Evolutionary conservation across 495 filamentous ascomycete species (phyloP).

Genomic region (Talaromyces adpressus): DNA sequence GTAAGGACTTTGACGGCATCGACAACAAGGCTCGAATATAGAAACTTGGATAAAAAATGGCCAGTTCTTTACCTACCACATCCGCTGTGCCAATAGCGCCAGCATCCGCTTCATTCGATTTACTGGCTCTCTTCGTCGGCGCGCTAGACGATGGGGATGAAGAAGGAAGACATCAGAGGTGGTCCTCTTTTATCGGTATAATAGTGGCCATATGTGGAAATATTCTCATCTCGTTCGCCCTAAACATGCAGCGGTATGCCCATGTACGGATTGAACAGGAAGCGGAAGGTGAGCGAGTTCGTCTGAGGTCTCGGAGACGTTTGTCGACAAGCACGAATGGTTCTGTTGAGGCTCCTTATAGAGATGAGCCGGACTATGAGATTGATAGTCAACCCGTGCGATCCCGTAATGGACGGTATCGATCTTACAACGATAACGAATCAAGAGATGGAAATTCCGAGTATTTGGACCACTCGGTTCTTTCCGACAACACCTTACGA

Average conservation of each 20-base stretch:
- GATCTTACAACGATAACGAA: conserved; percentile 11
- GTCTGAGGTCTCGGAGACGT: conserved; percentile 22
- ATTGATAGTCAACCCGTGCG: conserved; percentile 17
- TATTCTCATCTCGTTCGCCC: conserved; percentile 85
- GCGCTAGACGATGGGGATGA: conserved; percentile 20
- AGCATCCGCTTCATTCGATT: neutral
- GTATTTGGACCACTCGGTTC: conserved; percentile 22
- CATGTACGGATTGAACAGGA: conserved; percentile 71
- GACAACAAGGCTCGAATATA: neutral
- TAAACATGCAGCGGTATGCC: conserved; percentile 94
- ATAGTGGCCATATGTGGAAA: conserved; percentile 86
- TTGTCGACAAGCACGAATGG: conserved; percentile 23
- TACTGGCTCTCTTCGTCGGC: conserved; percentile 1
- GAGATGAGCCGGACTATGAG: conserved; percentile 19
- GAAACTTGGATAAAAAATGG: neutral
- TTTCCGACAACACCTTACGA: conserved; percentile 34
- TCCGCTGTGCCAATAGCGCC: neutral
- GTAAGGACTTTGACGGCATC: neutral
- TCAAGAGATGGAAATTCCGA: conserved; percentile 12
- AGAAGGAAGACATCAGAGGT: conserved; percentile 46
- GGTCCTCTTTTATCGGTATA: conserved; percentile 93
- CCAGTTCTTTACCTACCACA: neutral
- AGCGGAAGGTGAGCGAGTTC: conserved; percentile 42
- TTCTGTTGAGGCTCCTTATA: conserved; percentile 16
- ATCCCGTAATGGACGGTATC: conserved; percentile 10